Base-by-base conservation (phyloP, 352 stramenopile genomes). In the Vaucheria bursata region DNA sequence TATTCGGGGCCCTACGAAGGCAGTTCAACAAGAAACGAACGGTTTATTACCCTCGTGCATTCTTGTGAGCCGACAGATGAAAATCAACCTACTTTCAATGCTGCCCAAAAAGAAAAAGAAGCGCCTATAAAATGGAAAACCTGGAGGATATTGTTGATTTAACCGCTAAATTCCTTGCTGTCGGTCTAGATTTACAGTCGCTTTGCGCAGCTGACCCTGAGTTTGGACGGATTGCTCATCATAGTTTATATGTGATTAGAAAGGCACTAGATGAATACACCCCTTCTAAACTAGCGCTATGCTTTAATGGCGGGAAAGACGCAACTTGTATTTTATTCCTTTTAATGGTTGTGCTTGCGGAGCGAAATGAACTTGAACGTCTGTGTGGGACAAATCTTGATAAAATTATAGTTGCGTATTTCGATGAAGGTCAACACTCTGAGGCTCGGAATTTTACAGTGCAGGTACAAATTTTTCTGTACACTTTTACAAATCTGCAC, bases 281-380 rank as follows among this genome's bases (percentile, higher is more conserved):
- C 4, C 72, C 66, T 29, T 29, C 53, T 6, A 68, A 80, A 31
- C 66, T 87, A 8, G 80, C 78, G 79, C 92, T 96, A 53, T 94
- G 88, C 82, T 96, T 96, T 82, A 96, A 96, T 76, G 91, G 91
- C 32, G 91, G 91, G 71, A 96, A 96, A 77, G 91, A 96, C 83
- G 94, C 90, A 65, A 95, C 90, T 0, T 90, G 95, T 45, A 88
- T 96, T 71, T 85, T 96, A 37, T 91, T 96, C 75, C 79, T 96
- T 79, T 65, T 84, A n/a, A 53, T 75, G 33, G 65, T 75, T 32
- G 79, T 81, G 6, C 69, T 84, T 7, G 74, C 74, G 50, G 77
- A 82, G 71, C 74, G 77, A 67, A 67, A 75, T 45, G 49, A 82
- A 50, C 50, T 82, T 0, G 53, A 67, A 52, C 86, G 95, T 75